Base-by-base conservation (phyloP, 2,329 filamentous ascomycete genomes). In the Fusarium verrucosum region DNA sequence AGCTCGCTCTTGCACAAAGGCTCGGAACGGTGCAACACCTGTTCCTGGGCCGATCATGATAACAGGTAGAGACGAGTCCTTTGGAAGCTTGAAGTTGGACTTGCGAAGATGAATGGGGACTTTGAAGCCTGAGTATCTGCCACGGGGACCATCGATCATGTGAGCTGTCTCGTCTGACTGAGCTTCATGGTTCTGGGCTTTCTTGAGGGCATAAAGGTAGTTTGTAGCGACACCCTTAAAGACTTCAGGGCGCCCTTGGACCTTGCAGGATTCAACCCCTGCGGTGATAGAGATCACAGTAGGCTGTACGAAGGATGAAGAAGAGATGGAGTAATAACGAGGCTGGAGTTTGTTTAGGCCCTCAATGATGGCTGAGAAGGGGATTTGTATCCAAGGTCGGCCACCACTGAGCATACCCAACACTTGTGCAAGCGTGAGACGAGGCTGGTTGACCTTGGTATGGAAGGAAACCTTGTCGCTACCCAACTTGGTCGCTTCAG, bases 241-340 rank as follows among this genome's bases (percentile, higher is more conserved):
- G 2, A 26, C 4, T 11, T 28, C 32, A 3, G 40, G 17, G 1
- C 60, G 38, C 1, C 44, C 45, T 6, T 25, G 13, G 10, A 61
- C 25, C 4, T 36, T 20, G 3, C 38, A 30, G 2, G 51, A 54
- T 19, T 64, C 59, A 1, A 66, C 49, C 0, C 49, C 59, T 0
- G 20, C 49, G 1, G 50, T 66, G 26, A 66, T 54, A 1, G 62
- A 64, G 5, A 66, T 17, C 1, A 8, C 19, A 2, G 46, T 50
- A 1, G 62, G 56, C 11, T 64, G 60, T 1, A 57, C 49, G 2
- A 64, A 20, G 0, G 62, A 64, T 5, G 62, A 66, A 1, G 62
- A 66, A 0, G 62, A 64, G 1, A 64, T 66, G 32, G 62, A 66
- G 33, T 66, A 66, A 17, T 64, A 66, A 5, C 62, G 37, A 1